Evolutionary conservation across 2,329 filamentous ascomycete genomes (phyloP).

Genomic region (Paraphoma chrysanthemicola): DNA sequence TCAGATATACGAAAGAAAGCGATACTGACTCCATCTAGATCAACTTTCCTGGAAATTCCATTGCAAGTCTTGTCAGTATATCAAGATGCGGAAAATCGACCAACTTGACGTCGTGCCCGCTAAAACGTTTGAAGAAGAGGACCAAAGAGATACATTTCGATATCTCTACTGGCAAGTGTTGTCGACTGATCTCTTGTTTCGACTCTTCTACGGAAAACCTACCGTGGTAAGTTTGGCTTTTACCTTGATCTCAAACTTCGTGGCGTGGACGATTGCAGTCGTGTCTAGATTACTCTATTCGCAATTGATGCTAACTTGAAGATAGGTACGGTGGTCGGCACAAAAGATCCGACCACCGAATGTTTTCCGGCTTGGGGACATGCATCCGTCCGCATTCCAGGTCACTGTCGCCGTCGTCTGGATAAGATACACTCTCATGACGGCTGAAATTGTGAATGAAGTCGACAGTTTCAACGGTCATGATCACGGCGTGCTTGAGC

Average conservation of each 20-base stretch:
- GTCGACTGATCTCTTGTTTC: slow-evolving; percentile 33
- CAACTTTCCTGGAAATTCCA: slow-evolving; percentile 40
- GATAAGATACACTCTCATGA: slow-evolving; percentile 27
- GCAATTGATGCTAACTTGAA: background rate
- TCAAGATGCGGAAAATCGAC: slow-evolving; percentile 28
- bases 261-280: background rate
- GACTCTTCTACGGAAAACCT: slow-evolving; percentile 37
- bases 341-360: slow-evolving; percentile 16
- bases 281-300: too few species aligned
- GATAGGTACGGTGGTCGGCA: slow-evolving; percentile 22
- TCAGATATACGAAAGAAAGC: too few species aligned
- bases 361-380: slow-evolving; percentile 19
- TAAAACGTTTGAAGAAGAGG: slow-evolving; percentile 30
- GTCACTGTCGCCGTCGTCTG: slow-evolving; percentile 26
- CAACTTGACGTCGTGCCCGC: slow-evolving; percentile 26
- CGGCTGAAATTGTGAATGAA: slow-evolving; percentile 24
- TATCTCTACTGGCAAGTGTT: slow-evolving; percentile 34
- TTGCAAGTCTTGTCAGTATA: slow-evolving; percentile 31
- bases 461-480: slow-evolving; percentile 16
- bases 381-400: slow-evolving; percentile 23
- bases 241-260: background rate
- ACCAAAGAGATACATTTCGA: slow-evolving; percentile 16
- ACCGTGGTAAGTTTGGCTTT: slow-evolving; percentile 13
- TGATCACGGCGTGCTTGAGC: slow-evolving; percentile 3
- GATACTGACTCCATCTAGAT: background rate